Evolutionary conservation across 2,329 filamentous ascomycete species (phyloP), one percentile per base, ranked within the genome.

Genomic region (Cladophialophora exuberans): DNA sequence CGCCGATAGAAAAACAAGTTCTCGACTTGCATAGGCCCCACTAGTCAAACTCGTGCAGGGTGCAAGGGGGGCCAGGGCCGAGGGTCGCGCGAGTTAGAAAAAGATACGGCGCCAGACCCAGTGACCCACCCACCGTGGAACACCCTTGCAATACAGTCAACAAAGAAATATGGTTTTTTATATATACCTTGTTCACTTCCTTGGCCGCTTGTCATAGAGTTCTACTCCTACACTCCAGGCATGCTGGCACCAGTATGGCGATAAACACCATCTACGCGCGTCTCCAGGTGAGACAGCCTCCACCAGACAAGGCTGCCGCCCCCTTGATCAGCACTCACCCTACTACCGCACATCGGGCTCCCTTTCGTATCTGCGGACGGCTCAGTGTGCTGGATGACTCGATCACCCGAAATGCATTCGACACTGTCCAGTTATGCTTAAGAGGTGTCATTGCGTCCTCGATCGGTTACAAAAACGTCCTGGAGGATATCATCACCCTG

Each of bases 401-500:
- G 6, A 30, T 61, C 11, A 33, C 20, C 11, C 39, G 43, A 7
- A 41, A 28, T 26, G 31, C 28, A 3, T 61, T 61, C 46, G 58
- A 61, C 45, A 61, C 52, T 22, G 55, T 61, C 5, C 58, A 54
- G 23, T 26, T 61, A 15, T 49, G 44, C 15, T 35, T 61, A 18
- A 44, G 58, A 54, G 58, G 57, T 11, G 51, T 61, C 13, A 58
- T 61, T n/a, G 38, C 39, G 13, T 56, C 58, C 20, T 57, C 36
- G 20, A 31, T 61, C n/a, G 58, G 58, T 13, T 20, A 38, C 22
- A 53, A 39, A 28, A 56, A 10, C 15, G 45, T 30, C 11, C 13
- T 61, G 17, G 58, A 61, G 30, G 58, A 61, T 38, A 52, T 61
- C 28, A 61, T 61, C 39, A 61, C 58, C 41, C 25, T 61, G 38